phyloP scores from a whole-genome alignment of 2,329 filamentous ascomycete genomes.

The Trichoderma citrinoviride region DNA sequence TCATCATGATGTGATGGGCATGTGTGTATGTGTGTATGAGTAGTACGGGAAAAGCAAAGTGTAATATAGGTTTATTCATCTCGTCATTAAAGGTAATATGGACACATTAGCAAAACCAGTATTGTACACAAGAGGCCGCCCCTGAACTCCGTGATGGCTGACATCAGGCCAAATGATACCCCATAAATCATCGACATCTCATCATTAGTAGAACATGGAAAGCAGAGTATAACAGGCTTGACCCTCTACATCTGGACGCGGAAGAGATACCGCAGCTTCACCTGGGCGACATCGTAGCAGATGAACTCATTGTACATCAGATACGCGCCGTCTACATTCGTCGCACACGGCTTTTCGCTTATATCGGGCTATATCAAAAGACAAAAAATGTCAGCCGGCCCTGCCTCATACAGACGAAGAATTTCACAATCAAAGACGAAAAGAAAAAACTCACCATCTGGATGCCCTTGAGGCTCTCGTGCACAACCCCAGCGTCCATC shows the following conservation, averaged over 20 bases:
- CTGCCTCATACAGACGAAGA: background rate
- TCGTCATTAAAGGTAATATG: background rate
- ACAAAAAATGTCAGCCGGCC: too few species aligned
- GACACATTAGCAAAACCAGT: background rate
- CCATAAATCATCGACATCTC: background rate
- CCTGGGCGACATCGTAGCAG: conserved; percentile 65
- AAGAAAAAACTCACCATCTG: conserved; percentile 58
- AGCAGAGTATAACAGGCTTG: too few species aligned
- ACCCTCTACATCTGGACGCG: conserved; percentile 50
- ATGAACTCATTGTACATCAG: conserved; percentile 74
- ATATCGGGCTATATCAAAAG: conserved; percentile 47
- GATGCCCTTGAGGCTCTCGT: conserved; percentile 63
- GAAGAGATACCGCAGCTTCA: conserved; percentile 68
- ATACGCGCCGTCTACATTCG: conserved; percentile 43
- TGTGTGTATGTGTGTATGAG: background rate
- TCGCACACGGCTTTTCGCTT: conserved; percentile 45
- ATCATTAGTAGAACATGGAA: too few species aligned
- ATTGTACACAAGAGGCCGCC: background rate
- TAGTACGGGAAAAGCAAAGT: background rate
- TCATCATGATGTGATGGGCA: background rate
- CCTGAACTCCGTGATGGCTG: background rate
- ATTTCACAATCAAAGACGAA: background rate
- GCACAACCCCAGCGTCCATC: conserved; percentile 71
- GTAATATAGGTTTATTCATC: conserved; percentile 4
- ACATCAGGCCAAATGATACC: background rate